phyloP scores from a whole-genome alignment of 768 basidiomycete species.

The Kwoniella dejecticola region DNA sequence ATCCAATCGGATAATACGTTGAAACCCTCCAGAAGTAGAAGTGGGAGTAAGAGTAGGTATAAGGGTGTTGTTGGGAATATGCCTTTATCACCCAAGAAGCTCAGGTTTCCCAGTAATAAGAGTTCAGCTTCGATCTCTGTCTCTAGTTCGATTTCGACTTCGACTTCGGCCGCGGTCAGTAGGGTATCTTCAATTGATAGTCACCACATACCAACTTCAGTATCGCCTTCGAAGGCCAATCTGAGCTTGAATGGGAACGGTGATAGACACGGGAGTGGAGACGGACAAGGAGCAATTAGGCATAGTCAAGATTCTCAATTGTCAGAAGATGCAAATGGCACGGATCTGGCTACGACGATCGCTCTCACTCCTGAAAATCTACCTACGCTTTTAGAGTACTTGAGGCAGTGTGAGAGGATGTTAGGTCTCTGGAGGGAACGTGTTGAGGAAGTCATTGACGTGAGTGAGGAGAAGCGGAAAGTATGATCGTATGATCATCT shows the following conservation, averaged over 20 bases:
- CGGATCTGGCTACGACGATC: conserved; percentile 25
- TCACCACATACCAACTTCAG: too few relatives aligned
- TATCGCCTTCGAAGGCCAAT: background rate
- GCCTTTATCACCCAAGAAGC: background rate
- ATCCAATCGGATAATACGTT: background rate
- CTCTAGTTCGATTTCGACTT: background rate
- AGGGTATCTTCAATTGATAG: background rate
- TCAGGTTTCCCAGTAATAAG: background rate
- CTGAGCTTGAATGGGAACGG: too few relatives aligned
- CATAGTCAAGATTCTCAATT: background rate
- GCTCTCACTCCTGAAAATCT: conserved; percentile 49
- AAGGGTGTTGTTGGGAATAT: too few relatives aligned
- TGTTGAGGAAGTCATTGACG: conserved; percentile 12
- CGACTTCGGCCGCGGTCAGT: background rate
- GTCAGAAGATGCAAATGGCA: background rate
- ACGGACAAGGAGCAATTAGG: background rate
- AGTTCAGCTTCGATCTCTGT: too few relatives aligned
- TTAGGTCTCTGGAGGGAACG: conserved; percentile 38
- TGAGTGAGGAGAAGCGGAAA: background rate
- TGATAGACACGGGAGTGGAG: too few relatives aligned
- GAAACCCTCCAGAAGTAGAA: background rate
- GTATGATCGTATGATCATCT: background rate
- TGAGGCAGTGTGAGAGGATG: conserved; percentile 44
- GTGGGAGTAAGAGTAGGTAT: background rate
- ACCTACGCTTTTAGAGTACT: conserved; percentile 39